These are phyloP conservation scores for Aspergillus mulundensis DNA, from an alignment of 495 filamentous ascomycete species.

Conservation along the genomic window DNA sequence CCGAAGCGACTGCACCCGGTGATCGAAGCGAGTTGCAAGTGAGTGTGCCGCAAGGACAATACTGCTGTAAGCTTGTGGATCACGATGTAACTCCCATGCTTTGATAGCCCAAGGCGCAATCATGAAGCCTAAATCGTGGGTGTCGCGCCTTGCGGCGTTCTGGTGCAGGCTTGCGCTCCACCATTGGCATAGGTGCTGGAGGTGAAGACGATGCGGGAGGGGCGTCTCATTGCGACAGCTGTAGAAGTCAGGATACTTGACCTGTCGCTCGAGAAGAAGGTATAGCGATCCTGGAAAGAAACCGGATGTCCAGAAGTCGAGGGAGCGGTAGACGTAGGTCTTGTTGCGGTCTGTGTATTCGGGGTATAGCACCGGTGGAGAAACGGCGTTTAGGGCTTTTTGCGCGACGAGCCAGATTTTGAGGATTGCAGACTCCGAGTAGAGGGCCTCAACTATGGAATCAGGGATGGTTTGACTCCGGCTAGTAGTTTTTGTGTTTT, in stretches of 20 bases:
- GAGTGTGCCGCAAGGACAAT: conserved; percentile 34
- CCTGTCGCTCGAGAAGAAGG: conserved; percentile 26
- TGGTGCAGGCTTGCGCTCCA: conserved; percentile 34
- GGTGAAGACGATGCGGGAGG: conserved; percentile 18
- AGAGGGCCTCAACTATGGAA: conserved; percentile 15
- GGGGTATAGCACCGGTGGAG: conserved; percentile 22
- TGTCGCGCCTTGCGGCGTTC: conserved; percentile 32
- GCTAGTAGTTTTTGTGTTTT: no score
- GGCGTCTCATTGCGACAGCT: neutral
- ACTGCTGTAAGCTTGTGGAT: conserved; percentile 25
- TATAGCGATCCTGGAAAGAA: conserved; percentile 40
- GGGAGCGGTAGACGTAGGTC: conserved; percentile 26
- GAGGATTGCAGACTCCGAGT: conserved; percentile 23
- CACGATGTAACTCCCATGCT: conserved; percentile 31
- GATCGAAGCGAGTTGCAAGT: conserved; percentile 34
- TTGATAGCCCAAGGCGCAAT: conserved; percentile 36
- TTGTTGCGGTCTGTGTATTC: conserved; percentile 28
- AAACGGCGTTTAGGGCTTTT: conserved; percentile 14
- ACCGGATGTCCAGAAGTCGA: conserved; percentile 36
- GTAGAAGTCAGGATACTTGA: conserved; percentile 6
- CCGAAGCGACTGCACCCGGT: conserved; percentile 29
- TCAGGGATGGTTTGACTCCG: neutral
- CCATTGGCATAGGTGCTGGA: conserved; percentile 30
- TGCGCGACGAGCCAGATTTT: conserved; percentile 33
- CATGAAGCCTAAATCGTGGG: conserved; percentile 47